Percentiles rank a stretch among this genome's conserved stretches.
These are phyloP conservation scores for Sporothrix pallida DNA, from an alignment of 2,329 filamentous ascomycete species.

Conservation along the genomic window DNA sequence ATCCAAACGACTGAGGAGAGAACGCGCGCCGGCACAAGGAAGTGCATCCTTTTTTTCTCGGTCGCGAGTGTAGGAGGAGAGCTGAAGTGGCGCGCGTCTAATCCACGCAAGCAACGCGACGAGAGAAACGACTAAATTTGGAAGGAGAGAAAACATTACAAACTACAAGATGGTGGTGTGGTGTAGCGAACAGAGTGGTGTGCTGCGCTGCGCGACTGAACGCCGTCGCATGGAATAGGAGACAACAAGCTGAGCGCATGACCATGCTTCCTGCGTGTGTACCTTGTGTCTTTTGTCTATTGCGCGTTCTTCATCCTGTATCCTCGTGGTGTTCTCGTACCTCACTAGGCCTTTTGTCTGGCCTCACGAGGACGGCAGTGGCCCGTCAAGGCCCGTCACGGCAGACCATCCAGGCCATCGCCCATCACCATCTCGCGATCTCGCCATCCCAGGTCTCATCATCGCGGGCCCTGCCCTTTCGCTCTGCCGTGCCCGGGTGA, in stretches of 20 bases:
- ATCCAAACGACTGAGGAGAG: conserved; percentile 16
- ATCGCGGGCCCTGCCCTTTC: conserved; percentile 10
- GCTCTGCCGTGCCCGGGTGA: conserved; percentile 20
- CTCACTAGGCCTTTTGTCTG: not conserved
- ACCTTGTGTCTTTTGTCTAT: not conserved
- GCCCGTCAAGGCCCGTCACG: conserved; percentile 12
- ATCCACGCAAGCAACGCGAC: not conserved
- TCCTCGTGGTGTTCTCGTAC: not conserved
- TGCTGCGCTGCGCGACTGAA: conserved; percentile 1
- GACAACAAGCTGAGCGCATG: conserved; percentile 20
- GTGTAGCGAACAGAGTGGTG: not conserved
- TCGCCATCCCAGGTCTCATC: not conserved
- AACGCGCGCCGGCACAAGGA: conserved; percentile 5
- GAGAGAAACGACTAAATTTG: not conserved
- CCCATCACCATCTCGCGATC: not conserved
- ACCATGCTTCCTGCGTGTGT: not conserved
- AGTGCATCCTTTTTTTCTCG: not conserved
- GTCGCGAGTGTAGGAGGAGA: no score
- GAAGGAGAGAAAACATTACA: not conserved
- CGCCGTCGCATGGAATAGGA: conserved; percentile 21
- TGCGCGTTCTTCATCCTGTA: not conserved
- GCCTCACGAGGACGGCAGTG: conserved; percentile 4
- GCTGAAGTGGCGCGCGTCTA: conserved; percentile 19
- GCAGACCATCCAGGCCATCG: not conserved
- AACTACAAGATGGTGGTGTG: no score